Base-by-base conservation (phyloP, 164 flowering plant species). In the Aristolochia contorta region DNA sequence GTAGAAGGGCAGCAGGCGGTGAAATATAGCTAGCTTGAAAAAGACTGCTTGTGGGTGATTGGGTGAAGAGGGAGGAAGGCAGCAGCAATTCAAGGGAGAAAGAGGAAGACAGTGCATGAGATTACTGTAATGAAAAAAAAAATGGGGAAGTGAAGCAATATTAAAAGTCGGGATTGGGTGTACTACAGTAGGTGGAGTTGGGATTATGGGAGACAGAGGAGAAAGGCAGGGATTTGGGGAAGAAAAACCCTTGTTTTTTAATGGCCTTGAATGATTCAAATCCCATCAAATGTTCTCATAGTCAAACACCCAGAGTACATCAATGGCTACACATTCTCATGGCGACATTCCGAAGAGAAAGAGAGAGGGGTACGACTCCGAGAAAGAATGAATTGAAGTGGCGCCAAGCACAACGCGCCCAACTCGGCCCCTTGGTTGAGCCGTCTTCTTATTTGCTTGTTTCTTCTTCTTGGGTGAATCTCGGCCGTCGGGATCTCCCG, bases 331-430 rank as follows among this genome's bases (percentile, higher is more conserved):
- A 71, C 71, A 69, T 62, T 66, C 73, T 51, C 67, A 58, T 19
- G 58, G 58, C 54, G 60, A 72, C 78, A 75, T 75, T 76, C 77
- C 22, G 25, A 16, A 6, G 18, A 43, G 24, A 24, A 2, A 37
- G 14, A 20, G 18, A 37, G 60, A 58, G 30, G 5, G 30, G 5
- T 2, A 27, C 2, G 30, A 27, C 2, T n/a, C n/a, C n/a, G n/a
- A n/a, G n/a, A n/a, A n/a, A n/a, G n/a, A n/a, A n/a, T n/a, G n/a
- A n/a, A n/a, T n/a, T n/a, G n/a, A n/a, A n/a, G n/a, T n/a, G 60
- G 21, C 60, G 37, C 15, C 72, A 78, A 80, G 78, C 84, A 82
- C 81, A 41, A 75, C 30, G 75, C 73, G 7, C 41, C 75, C 80
- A 78, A 73, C 78, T 71, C 67, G 78, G 72, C 43, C 43, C 43